A percentile compares a stretch with the other conserved stretches of the same genome.
Evolutionary conservation across 2,329 filamentous ascomycete species (phyloP).

Genomic region (Fusarium mangiferae): DNA sequence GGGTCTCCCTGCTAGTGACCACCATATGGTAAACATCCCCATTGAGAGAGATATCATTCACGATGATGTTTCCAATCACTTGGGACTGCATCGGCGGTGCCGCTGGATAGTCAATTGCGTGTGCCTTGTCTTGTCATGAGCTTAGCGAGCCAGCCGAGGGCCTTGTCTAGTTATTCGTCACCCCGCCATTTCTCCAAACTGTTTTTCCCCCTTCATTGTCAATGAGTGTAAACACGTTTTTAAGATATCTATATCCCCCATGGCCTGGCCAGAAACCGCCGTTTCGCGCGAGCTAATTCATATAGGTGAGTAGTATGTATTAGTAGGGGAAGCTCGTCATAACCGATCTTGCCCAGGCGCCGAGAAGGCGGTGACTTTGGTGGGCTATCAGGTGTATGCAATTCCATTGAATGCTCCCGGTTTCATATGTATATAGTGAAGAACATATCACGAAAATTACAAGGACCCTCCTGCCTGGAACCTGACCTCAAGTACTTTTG

Average conservation of each 20-base stretch:
- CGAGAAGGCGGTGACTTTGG: not conserved
- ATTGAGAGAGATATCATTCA: constrained; percentile 27
- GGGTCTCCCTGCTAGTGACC: constrained; percentile 35
- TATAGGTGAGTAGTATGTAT: constrained; percentile 4
- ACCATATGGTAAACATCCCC: constrained; percentile 20
- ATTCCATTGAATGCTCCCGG: not conserved
- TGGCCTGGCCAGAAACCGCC: constrained; percentile 7
- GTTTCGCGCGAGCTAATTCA: constrained; percentile 9
- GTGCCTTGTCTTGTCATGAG: constrained; percentile 10
- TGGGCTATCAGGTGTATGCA: not conserved
- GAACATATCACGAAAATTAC: not conserved
- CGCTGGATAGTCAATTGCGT: constrained; percentile 17
- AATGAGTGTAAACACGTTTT: too few species aligned
- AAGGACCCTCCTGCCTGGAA: not conserved
- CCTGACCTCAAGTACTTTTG: not conserved
- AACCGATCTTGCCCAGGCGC: constrained; percentile 11
- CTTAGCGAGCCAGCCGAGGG: constrained; percentile 2
- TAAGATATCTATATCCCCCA: not conserved
- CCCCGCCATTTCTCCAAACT: not conserved
- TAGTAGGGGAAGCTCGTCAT: not conserved
- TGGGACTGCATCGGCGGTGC: constrained; percentile 35
- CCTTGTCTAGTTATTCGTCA: not conserved
- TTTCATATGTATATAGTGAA: not conserved
- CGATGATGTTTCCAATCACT: constrained; percentile 39
- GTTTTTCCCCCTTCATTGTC: not conserved